phyloP scores from a whole-genome alignment of 768 basidiomycete species.

The Russula griseocarnosa region DNA sequence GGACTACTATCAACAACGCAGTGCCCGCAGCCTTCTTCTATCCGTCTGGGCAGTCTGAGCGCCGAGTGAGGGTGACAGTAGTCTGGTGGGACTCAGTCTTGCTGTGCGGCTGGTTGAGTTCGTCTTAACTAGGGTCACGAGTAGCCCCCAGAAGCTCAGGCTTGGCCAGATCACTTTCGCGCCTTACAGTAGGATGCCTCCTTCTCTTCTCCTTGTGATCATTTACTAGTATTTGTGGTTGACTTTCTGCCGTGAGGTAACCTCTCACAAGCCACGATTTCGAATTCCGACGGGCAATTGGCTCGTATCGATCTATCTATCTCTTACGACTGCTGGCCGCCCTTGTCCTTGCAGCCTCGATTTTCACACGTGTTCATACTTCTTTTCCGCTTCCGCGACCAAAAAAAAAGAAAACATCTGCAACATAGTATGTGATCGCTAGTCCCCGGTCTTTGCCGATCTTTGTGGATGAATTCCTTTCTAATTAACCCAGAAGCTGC shows the following conservation, averaged over 20 bases:
- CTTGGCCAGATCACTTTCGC: background rate
- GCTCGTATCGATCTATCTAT: background rate
- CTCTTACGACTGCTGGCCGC: background rate
- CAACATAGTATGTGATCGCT: background rate
- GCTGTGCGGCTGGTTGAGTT: background rate
- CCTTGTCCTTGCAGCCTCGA: background rate
- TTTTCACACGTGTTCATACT: background rate
- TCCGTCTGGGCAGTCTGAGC: no score
- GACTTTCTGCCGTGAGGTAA: background rate
- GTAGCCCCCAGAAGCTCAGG: background rate
- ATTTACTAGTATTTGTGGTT: slow-evolving; percentile 6
- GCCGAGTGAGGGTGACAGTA: background rate
- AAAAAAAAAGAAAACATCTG: no score
- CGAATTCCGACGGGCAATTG: background rate
- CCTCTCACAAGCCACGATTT: no score
- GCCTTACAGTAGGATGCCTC: no score
- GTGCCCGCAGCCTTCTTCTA: no score
- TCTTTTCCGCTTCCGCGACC: background rate
- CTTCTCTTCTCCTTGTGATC: background rate
- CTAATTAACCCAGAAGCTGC: background rate
- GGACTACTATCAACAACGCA: no score
- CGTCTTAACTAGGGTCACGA: background rate
- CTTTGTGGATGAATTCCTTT: background rate
- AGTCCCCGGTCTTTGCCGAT: background rate
- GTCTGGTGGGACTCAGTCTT: background rate